Base-by-base conservation (phyloP, 2,329 filamentous ascomycete genomes). In the Epichloe glyceriae region DNA sequence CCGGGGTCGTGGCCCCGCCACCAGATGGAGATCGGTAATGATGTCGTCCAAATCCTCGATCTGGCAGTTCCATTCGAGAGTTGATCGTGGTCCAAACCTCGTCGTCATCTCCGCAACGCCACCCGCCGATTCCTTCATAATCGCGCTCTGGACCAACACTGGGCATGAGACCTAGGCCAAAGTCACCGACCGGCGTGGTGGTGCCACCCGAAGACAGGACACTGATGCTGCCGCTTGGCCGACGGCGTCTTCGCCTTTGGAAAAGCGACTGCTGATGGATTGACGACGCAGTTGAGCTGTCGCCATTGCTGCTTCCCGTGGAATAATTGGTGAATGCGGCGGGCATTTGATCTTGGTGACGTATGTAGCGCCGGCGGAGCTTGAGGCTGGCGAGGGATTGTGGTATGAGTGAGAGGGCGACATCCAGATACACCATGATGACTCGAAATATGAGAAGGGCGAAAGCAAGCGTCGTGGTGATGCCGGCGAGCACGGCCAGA, bases 401-500 rank as follows among this genome's bases (percentile, higher is more conserved):
- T 5, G 76, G 74, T 2, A 84, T 60, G 3, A 83, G 68, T 7
- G 77, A 78, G 19, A 79, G 63, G 42, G 71, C 75, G 48, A 86
- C 70, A 59, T 85, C 80, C 53, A 83, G 65, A 60, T 85, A 85
- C 51, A 85, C 75, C 48, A 83, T 61, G 44, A 76, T 67, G 22
- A 82, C 74, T 22, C 82, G 75, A 54, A 83, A 66, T 59, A 79
- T 73, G 46, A 86, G 73, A 37, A 83, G 70, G 38, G 75, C 70
- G 55, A 83, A 77, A 39, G 83, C 80, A 46, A 85, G 57, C 4
- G 72, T 73, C 50, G 82, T 80, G 34, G 83, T 86, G 55, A 85
- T 66, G 55, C 73, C 75, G 49, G 83, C 83, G 50, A 81, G 75
- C 47, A 85, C 61, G 57, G 79, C 73, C 49, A 86, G 72, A 8